Conservation (phyloP, 768 basidiomycete species). For the Kwoniella dendrophila region DNA sequence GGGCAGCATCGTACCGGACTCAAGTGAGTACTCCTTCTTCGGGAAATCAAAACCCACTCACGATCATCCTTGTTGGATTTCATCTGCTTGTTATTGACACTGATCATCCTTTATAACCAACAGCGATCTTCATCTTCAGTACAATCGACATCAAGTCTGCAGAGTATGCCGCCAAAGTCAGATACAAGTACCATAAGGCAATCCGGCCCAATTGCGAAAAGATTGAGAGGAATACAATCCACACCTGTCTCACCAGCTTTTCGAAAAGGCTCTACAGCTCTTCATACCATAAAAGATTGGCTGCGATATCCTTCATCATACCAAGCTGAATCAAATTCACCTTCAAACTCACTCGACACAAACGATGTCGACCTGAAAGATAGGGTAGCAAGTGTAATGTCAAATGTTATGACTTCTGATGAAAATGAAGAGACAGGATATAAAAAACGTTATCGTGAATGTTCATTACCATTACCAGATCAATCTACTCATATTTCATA, state of each 20-base stretch:
- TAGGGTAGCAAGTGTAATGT: conserved; percentile 4
- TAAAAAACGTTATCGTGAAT: background rate
- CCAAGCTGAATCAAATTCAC: background rate
- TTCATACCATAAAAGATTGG: no score
- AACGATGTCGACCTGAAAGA: background rate
- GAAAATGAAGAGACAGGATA: background rate
- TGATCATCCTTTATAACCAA: no score
- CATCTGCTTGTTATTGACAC: no score
- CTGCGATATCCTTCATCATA: no score
- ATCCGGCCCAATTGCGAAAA: no score
- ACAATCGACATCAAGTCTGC: background rate
- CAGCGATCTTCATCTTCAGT: no score
- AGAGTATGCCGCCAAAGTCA: background rate
- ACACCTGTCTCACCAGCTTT: conserved; percentile 7
- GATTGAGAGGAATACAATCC: conserved; percentile 13
- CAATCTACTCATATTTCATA: no score
- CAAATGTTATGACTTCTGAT: no score
- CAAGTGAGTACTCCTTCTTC: no score
- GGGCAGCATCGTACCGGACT: no score
- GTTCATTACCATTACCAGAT: background rate
- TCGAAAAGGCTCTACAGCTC: background rate
- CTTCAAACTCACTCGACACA: background rate
- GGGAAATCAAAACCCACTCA: no score
- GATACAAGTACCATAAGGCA: background rate
- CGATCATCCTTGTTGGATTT: no score